Evolutionary conservation across 371 early-diverging fungal species (phyloP), one percentile per base, ranked within the genome.

Genomic region (Mortierella sp.): DNA sequence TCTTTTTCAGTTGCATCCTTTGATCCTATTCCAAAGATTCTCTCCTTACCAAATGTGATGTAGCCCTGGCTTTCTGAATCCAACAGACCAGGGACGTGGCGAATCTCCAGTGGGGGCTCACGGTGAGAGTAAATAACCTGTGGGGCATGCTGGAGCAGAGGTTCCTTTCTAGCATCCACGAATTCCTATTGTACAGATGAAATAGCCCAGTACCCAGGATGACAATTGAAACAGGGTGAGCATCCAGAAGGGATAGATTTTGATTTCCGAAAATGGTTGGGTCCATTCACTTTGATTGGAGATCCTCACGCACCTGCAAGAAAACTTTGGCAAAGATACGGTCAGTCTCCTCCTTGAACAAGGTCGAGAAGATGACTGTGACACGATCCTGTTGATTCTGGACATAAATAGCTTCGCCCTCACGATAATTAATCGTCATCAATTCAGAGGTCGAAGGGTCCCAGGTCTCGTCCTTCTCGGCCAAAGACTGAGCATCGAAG

Each of bases 331-430:
- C 99, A 85, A 96, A 92, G 64, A 97, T 92, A 56, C 91, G 89
- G 82, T 99, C 99, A 6, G 96, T 95, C 73, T 97, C 98, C 68
- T 98, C 98, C 86, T 96, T 95, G 84, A 99, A 99, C 74, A 89
- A 85, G 26, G 97, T 97, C 53, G 95, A 94, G 83, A 98, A 98
- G 62, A 98, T 95, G 37, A 97, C 98, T 4, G 98, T 98, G 68
- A 98, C 96, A 45, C 98, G 92, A 82, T 99, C 99, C 55, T 90
- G 85, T 67, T 86, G 90, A 50, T 96, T 94, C 76, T 95, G 91
- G 66, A 98, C 84, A 76, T 93, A 97, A 65, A 97, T 94, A 28
- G 95, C 92, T 82, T 99, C 99, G 60, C 91, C 93, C 53, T 95
- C 93, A 62, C 99, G 92, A 75, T 98, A 98, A 76, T 92, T 93